These are phyloP conservation scores for Papiliotrema fonsecae DNA, from an alignment of 1,284 basidiomycete genomes.

Conservation along the genomic window DNA sequence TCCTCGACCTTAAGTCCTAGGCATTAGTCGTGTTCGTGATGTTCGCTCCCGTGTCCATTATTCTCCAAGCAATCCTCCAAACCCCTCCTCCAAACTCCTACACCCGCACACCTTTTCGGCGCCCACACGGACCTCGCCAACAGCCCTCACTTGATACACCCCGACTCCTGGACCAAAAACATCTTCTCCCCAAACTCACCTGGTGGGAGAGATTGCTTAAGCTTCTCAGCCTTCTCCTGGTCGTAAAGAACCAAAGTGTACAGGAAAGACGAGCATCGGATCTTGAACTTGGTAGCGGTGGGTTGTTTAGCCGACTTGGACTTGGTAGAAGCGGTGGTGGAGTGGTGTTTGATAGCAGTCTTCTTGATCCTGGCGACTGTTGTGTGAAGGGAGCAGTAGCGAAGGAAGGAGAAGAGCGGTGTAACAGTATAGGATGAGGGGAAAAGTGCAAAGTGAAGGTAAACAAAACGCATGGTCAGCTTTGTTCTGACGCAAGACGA, in stretches of 20 bases:
- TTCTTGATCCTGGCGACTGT: slow-evolving; percentile 95
- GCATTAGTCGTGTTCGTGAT: slow-evolving; percentile 4
- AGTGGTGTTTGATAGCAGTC: slow-evolving; percentile 55
- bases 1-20: slow-evolving; percentile 48
- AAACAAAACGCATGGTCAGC: neutral
- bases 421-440: neutral
- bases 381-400: slow-evolving; percentile 1
- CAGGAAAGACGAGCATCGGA: slow-evolving; percentile 93
- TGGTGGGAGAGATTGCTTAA: slow-evolving; percentile 91
- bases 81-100: too few species aligned
- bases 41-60: too few species aligned
- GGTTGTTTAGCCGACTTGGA: slow-evolving; percentile 56
- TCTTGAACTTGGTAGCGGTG: slow-evolving; percentile 95
- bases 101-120: too few species aligned
- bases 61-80: too few species aligned
- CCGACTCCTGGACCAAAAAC: neutral
- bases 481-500: neutral
- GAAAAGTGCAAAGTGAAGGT: slow-evolving; percentile 2
- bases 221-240: slow-evolving; percentile 97
- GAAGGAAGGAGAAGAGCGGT: neutral
- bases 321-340: slow-evolving; percentile 39
- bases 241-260: slow-evolving; percentile 96
- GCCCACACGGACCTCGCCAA: too few species aligned
- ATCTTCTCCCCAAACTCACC: slow-evolving; percentile 55
- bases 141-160: neutral